Evolutionary conservation across 306 rosid genomes (phyloP), one percentile per base, ranked within the genome.

Genomic region (Lablab purpureus): DNA sequence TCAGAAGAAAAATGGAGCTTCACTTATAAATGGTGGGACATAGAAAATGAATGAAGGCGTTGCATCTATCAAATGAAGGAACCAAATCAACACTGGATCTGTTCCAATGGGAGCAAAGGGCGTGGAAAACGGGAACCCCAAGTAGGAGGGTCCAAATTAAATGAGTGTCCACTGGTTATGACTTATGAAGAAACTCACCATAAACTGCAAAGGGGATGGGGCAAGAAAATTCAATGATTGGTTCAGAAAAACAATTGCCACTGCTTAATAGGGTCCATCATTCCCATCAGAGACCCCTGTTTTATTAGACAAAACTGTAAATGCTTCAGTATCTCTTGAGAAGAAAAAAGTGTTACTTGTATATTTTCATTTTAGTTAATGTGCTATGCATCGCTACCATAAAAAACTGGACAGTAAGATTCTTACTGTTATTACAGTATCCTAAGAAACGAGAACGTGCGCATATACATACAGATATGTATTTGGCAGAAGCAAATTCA

Each of bases 161-260:
- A 80, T 41, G 51, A 54, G 47, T 22, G 52, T 58, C 36, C 0
- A 17, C 37, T 78, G 82, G 60, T 56, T 72, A 54, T n/a, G 27
- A 40, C 58, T 64, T 77, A 22, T 34, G 36, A 40, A 30, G 14
- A 43, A 77, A 21, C 23, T 52, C 15, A 37, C 23, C 9, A n/a
- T 65, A 30, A 21, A 78, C 46, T 30, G 30, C 43, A 45, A 47
- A 47, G 63, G 59, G 45, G 27, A 41, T 76, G 49, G 4, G 69
- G 21, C 76, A 74, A 40, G 45, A 62, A 59, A 68, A 79, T 71
- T 68, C 45, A 52, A 79, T 59, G 28, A 67, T 67, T 55, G 66
- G 51, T 46, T 17, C 1, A 47, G 22, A 55, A 37, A 17, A 71
- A 14, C 14, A n/a, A 30, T 32, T 10, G 51, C 17, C 14, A 27